Percentiles rank a stretch among this genome's conserved stretches.
Conservation (phyloP, 2,329 filamentous ascomycete species). For the Ophiostoma himal-ulmi region DNA sequence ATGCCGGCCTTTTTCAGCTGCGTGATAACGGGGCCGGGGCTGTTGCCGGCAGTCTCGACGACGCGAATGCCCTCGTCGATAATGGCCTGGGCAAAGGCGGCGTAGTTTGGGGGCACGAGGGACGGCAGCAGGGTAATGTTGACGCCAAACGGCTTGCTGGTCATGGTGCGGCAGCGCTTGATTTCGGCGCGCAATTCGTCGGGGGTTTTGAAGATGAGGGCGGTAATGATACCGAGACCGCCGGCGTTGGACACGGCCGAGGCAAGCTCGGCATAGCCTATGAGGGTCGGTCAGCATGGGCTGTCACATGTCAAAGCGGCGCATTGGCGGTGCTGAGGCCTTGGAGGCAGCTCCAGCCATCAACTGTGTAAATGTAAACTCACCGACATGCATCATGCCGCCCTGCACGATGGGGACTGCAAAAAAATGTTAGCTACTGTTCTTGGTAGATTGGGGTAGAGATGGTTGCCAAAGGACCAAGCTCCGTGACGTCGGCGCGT, state of each 20-base stretch:
- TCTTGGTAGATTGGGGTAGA: too few relatives aligned
- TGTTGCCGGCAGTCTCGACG: conserved; percentile 55
- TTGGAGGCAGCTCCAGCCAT: too few relatives aligned
- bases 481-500: neutral
- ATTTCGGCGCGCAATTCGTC: conserved; percentile 93
- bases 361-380: conserved; percentile 7
- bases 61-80: conserved; percentile 89
- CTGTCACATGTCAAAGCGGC: conserved; percentile 18
- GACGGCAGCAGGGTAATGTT: conserved; percentile 92
- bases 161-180: conserved; percentile 74
- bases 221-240: conserved; percentile 75
- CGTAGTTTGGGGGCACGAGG: conserved; percentile 85
- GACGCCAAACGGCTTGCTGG: conserved; percentile 75
- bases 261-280: conserved; percentile 70
- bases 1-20: conserved; percentile 74
- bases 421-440: conserved; percentile 27
- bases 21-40: conserved; percentile 81
- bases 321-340: too few relatives aligned
- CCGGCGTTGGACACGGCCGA: conserved; percentile 75
- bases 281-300: conserved; percentile 31
- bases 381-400: conserved; percentile 55
- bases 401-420: conserved; percentile 76
- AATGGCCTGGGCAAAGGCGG: conserved; percentile 81
- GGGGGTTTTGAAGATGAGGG: conserved; percentile 86
- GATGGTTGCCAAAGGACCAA: neutral